These are phyloP conservation scores for Schoenoplectus tabernaemontani DNA, from an alignment of 202 grass and related monocot species.

Conservation along the genomic window DNA sequence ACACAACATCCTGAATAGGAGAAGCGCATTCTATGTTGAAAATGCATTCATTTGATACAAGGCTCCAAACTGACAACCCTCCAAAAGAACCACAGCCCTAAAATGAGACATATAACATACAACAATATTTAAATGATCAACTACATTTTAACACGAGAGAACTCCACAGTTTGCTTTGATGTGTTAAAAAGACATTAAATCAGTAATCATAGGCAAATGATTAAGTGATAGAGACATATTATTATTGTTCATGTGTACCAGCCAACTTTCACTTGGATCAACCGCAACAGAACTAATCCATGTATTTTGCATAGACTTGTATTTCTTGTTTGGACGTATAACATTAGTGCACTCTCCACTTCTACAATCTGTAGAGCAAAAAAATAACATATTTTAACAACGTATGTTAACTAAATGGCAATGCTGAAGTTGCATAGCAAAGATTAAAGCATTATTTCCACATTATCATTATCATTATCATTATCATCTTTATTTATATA, in stretches of 20 bases:
- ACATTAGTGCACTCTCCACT: slow-evolving; percentile 54
- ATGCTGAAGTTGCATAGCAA: background rate
- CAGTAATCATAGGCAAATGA: background rate
- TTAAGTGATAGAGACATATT: background rate
- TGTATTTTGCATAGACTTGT: slow-evolving; percentile 34
- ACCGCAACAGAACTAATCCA: slow-evolving; percentile 72
- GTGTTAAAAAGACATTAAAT: background rate
- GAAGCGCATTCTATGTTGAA: slow-evolving; percentile 49
- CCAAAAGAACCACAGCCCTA: slow-evolving; percentile 65
- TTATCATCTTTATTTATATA: too few species aligned
- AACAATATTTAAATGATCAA: background rate
- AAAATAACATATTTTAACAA: background rate
- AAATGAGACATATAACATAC: slow-evolving; percentile 11
- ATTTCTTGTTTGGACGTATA: slow-evolving; percentile 50
- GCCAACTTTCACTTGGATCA: slow-evolving; percentile 85
- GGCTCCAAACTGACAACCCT: slow-evolving; percentile 81
- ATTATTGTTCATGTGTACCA: slow-evolving; percentile 35
- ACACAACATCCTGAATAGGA: slow-evolving; percentile 77
- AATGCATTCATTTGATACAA: slow-evolving; percentile 82
- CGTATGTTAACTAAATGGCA: background rate
- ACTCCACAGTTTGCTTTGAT: background rate
- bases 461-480: too few species aligned
- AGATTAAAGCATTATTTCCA: background rate
- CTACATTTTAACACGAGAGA: background rate
- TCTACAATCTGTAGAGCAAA: slow-evolving; percentile 60